Percentiles rank a stretch among this genome's conserved stretches.
Evolutionary conservation across 2,329 filamentous ascomycete species (phyloP).

Genomic region (Amauroascus niger): DNA sequence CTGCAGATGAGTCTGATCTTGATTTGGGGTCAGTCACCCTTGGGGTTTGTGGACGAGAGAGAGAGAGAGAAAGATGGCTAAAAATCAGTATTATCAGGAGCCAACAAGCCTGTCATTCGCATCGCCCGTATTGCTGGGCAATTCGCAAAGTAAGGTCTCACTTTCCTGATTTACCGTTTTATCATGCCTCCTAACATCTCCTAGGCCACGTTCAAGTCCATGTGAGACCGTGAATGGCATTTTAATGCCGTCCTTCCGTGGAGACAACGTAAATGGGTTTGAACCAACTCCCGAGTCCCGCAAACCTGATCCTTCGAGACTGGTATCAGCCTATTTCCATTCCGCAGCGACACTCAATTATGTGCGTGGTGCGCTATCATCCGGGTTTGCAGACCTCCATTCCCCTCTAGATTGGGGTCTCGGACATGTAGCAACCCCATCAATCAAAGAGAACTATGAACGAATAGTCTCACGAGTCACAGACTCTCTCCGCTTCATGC

Average conservation of each 20-base stretch:
- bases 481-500: slow-evolving; percentile 88
- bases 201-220: slow-evolving; percentile 66
- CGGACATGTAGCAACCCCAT: slow-evolving; percentile 77
- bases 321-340: slow-evolving; percentile 90
- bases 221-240: slow-evolving; percentile 72
- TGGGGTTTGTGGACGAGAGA: neutral
- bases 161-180: neutral
- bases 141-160: slow-evolving; percentile 61
- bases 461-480: slow-evolving; percentile 76
- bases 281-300: slow-evolving; percentile 55
- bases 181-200: slow-evolving; percentile 2
- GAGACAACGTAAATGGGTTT: slow-evolving; percentile 92
- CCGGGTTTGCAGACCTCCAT: slow-evolving; percentile 87
- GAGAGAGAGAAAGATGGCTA: slow-evolving; percentile 5
- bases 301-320: slow-evolving; percentile 67
- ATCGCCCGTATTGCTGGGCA: slow-evolving; percentile 96
- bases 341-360: slow-evolving; percentile 93
- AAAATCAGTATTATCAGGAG: slow-evolving; percentile 29
- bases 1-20: slow-evolving; percentile 95
- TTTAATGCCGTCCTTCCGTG: slow-evolving; percentile 80
- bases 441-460: slow-evolving; percentile 76
- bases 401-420: slow-evolving; percentile 90
- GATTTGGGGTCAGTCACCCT: slow-evolving; percentile 59
- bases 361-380: slow-evolving; percentile 69
- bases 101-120: slow-evolving; percentile 71